These are phyloP conservation scores for Ustulina deusta DNA, from an alignment of 2,329 filamentous ascomycete genomes.

Conservation along the genomic window DNA sequence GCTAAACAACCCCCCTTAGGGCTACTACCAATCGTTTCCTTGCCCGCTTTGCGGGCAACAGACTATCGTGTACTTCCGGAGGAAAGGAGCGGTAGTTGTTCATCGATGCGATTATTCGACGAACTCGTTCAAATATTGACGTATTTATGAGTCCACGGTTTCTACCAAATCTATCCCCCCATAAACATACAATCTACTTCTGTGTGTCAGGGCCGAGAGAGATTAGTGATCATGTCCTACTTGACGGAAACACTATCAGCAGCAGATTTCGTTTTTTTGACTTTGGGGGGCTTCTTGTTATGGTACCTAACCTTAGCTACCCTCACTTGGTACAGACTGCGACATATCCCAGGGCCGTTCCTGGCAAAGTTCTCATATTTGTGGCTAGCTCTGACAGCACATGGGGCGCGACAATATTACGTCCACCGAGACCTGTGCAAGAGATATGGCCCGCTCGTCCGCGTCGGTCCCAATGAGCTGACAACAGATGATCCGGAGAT, in stretches of 20 bases:
- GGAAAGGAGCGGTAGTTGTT: no score
- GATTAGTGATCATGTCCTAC: neutral
- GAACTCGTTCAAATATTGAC: no score
- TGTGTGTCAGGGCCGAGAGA: neutral
- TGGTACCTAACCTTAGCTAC: slow-evolving; percentile 15
- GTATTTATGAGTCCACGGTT: no score
- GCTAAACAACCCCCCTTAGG: no score
- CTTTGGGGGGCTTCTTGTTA: slow-evolving; percentile 5
- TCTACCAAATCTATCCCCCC: no score
- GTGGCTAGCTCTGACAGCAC: slow-evolving; percentile 53
- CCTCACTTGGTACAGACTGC: slow-evolving; percentile 52
- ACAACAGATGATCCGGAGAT: slow-evolving; percentile 56
- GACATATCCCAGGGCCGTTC: slow-evolving; percentile 56
- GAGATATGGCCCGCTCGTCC: slow-evolving; percentile 53
- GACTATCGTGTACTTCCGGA: no score
- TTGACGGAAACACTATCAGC: slow-evolving; percentile 1
- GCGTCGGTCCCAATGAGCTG: slow-evolving; percentile 59
- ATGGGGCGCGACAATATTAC: neutral
- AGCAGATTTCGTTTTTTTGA: neutral
- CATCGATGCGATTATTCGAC: no score
- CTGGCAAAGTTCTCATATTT: slow-evolving; percentile 55
- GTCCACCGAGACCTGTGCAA: slow-evolving; percentile 28
- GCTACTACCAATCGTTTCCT: no score
- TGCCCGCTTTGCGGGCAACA: no score
- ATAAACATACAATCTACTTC: neutral